Evolutionary conservation across 2,329 filamentous ascomycete species (phyloP).

Genomic region (Fusarium humuli): DNA sequence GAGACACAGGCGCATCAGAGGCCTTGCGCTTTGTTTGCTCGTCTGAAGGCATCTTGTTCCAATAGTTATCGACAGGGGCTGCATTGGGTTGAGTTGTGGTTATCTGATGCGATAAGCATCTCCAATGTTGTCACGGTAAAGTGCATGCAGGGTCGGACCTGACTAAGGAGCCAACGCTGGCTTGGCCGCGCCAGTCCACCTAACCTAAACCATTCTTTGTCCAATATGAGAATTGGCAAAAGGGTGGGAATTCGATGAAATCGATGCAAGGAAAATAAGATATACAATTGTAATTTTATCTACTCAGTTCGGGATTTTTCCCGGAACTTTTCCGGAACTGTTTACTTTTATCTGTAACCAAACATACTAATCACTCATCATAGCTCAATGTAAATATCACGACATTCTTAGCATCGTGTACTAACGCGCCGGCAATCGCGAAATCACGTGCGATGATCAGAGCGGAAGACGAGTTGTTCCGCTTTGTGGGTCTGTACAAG

Average conservation of each 20-base stretch:
- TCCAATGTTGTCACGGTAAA: conserved; percentile 14
- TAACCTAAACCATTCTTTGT: conserved; percentile 8
- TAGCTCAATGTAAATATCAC: too few species aligned
- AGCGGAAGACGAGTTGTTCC: background rate
- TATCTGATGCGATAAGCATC: background rate
- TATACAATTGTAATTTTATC: background rate
- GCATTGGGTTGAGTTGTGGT: conserved; percentile 27
- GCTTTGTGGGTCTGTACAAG: rapidly evolving
- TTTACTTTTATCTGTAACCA: too few species aligned
- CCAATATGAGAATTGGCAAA: background rate
- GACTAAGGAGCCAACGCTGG: conserved; percentile 14
- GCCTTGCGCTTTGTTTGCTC: conserved; percentile 52
- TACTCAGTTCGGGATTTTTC: background rate
- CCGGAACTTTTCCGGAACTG: background rate
- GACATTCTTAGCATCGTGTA: background rate
- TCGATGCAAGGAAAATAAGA: background rate
- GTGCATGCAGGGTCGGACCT: conserved; percentile 7
- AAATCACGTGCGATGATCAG: conserved; percentile 47
- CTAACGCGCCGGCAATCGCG: conserved; percentile 40
- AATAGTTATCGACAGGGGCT: background rate
- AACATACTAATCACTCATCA: background rate
- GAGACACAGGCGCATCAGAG: conserved; percentile 60
- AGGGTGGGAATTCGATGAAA: too few species aligned
- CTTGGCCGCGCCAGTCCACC: background rate
- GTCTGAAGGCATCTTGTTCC: conserved; percentile 44